Conservation (phyloP, 306 rosid genomes). For the Herpetospermum pedunculosum region DNA sequence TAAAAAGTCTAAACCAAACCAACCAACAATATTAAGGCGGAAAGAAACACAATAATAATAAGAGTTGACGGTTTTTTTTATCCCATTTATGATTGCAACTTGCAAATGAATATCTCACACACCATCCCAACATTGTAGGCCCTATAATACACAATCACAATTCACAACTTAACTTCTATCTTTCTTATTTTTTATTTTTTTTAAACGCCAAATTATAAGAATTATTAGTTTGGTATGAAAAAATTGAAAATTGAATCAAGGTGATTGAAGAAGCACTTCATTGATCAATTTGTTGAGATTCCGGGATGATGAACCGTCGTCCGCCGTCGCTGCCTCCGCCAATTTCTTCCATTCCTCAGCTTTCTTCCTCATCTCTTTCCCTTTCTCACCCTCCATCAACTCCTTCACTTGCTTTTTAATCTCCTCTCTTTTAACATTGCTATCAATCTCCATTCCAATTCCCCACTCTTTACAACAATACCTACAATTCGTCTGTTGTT, state of each 20-base stretch:
- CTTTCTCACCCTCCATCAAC: constrained; percentile 46
- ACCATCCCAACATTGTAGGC: too few relatives aligned
- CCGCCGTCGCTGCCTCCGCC: constrained; percentile 18
- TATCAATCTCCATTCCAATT: constrained; percentile 53
- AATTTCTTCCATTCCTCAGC: constrained; percentile 35
- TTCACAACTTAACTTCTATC: too few relatives aligned
- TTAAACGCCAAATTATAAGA: too few relatives aligned
- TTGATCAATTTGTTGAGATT: constrained; percentile 22
- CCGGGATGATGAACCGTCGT: constrained; percentile 24
- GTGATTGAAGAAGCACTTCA: constrained; percentile 7
- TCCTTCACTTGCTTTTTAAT: constrained; percentile 37
- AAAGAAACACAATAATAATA: too few relatives aligned
- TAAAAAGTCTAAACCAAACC: too few relatives aligned
- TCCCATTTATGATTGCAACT: too few relatives aligned
- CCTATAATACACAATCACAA: not conserved
- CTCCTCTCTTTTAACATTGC: constrained; percentile 23
- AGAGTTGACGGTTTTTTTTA: too few relatives aligned
- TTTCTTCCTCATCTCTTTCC: constrained; percentile 33
- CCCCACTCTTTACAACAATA: constrained; percentile 47
- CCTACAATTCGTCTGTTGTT: constrained; percentile 63
- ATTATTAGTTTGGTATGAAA: too few relatives aligned
- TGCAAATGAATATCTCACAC: too few relatives aligned
- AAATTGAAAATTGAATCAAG: not conserved
- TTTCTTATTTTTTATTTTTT: too few relatives aligned
- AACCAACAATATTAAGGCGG: too few relatives aligned